Evolutionary conservation across 805 yeast species (phyloP), one percentile per base, ranked within the genome.

Genomic region (Maudiozyma pseudohumilis): DNA sequence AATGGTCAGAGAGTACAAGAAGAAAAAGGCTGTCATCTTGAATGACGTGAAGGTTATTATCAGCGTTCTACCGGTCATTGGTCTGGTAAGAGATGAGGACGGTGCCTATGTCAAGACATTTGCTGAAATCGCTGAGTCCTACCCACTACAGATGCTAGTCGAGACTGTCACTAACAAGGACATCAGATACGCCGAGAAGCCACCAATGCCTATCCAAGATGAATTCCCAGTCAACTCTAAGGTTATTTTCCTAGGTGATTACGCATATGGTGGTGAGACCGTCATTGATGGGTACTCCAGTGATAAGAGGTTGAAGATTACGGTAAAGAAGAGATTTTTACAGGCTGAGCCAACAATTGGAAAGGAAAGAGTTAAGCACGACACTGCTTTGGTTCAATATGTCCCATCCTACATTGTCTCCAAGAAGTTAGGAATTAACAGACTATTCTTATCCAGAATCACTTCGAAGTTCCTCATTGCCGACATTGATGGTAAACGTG

Each of bases 221-320:
- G 96, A 89, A 56, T 92, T 72, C 60, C 96, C 96, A 15, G 38
- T 70, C 4, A 79, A 72, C 12, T 70, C 82, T 0, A 73, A 75
- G 36, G 88, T 78, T 20, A 74, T 89, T 7, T 84, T 84, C 54
- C 65, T 92, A 43, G 94, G 96, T 34, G 85, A 79, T 20, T 76
- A 77, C 58, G 94, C 88, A 2, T 92, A 85, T 55, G 97, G 98
- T 38, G 73, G 85, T 5, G 77, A 82, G 31, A 84, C 86, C 4
- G 65, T 65, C 17, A 72, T 83, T 32, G 71, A 70, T 34, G 89
- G 83, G 0, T 74, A 80, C 50, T 67, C 66, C 22, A 65, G 68
- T 18, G 57, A 57, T 6, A 53, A 61, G 8, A 63, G 70, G 45
- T 60, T 81, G 40, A 65, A 67, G 16, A 43, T 74, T 23, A 71